Base-by-base conservation (phyloP, 495 filamentous ascomycete genomes). In the Penicillium steckii region DNA sequence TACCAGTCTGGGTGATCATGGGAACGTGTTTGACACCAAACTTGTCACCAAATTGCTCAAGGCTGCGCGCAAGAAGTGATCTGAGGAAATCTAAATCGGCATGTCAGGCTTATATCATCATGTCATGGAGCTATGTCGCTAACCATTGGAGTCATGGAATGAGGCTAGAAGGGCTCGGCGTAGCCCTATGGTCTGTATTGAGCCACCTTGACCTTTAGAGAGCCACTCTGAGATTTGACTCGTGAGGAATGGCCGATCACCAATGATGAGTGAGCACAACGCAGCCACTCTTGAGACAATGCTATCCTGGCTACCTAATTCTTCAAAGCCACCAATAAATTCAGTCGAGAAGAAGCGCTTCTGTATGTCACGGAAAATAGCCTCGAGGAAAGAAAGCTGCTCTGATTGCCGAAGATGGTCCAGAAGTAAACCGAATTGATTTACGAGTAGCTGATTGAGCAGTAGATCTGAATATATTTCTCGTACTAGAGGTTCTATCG, bases 21-120 rank as follows among this genome's bases (percentile, higher is more conserved):
- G 91, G 86, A 4, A 86, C 83, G 65, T 96, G 90, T 51, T 85
- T 88, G 58, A 97, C 91, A 60, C 86, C 92, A 29, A 97, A 74
- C 46, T 88, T 84, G 57, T 97, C 92, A 9, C 86, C 88, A 62
- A 96, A 96, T 29, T 88, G 79, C 42, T 72, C 70, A 22, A 96
- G 72, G 44, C 76, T 76, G 60, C 83, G 87, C 52, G 88, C 81
- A 15, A 95, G 60, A 9, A 95, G 61, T 3, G 59, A 67, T 23
- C 78, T 72, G 15, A 91, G 65, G 8, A 74, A 65, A 3, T 80
- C 76, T 81, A 45, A n/a, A 44, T 35, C 17, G 44, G 17, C 9
- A 22, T 40, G 45, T 71, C 62, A 71, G 60, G 27, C 49, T 27
- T 32, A 17, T 15, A 37, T 17, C 33, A 15, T 15, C 33, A 18